Evolutionary conservation across 1,139 yeast species (phyloP).

Genomic region (Taphrina betulina): DNA sequence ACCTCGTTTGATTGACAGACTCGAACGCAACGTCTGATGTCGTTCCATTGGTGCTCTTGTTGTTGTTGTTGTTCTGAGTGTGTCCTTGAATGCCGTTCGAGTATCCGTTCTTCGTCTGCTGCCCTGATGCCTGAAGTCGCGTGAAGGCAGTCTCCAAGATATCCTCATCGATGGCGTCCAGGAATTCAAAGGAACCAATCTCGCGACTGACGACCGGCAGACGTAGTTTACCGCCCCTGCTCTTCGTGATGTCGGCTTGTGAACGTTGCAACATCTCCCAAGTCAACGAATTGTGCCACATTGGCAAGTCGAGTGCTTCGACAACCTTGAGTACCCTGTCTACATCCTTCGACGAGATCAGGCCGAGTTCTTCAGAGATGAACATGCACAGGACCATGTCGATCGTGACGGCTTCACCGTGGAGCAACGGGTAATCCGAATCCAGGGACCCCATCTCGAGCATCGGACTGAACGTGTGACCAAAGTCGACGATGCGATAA

Average conservation of each 20-base stretch:
- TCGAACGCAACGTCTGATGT: too few relatives aligned
- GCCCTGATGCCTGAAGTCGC: constrained; percentile 13
- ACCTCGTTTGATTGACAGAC: too few relatives aligned
- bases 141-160: constrained; percentile 19
- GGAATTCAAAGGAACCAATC: constrained; percentile 26
- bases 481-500: constrained; percentile 31
- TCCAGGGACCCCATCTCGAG: constrained; percentile 30
- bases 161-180: constrained; percentile 19
- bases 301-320: constrained; percentile 18
- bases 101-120: constrained; percentile 11
- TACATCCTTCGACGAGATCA: constrained; percentile 22
- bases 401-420: constrained; percentile 32
- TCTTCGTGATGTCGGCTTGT: constrained; percentile 22
- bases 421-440: constrained; percentile 28
- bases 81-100: constrained; percentile 8
- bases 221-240: constrained; percentile 28
- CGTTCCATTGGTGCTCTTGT: too few relatives aligned
- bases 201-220: constrained; percentile 24
- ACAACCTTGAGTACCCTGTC: constrained; percentile 29
- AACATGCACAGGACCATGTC: constrained; percentile 32
- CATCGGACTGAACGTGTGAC: constrained; percentile 31
- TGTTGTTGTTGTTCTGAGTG: too few relatives aligned
- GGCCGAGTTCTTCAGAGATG: constrained; percentile 15
- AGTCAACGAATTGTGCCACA: constrained; percentile 29
- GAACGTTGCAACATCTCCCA: constrained; percentile 15